Evolutionary conservation across 2,329 filamentous ascomycete genomes (phyloP), one percentile per base, ranked within the genome.

Genomic region (Xylariaceae sp.): DNA sequence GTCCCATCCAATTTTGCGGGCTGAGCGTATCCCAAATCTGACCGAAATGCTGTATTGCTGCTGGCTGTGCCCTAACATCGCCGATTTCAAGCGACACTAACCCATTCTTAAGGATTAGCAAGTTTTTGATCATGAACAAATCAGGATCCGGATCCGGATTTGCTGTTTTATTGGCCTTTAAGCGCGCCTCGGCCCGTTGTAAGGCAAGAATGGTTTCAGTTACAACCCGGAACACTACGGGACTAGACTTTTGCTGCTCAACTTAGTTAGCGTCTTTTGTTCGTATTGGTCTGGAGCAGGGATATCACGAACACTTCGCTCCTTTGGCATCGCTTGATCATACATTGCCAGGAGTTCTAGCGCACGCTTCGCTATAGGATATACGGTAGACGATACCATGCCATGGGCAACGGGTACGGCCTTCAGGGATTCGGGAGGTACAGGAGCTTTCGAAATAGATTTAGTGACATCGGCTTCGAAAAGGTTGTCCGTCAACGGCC

Each of bases 11-110:
- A 59, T 81, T 82, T 55, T 81, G 77, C 2, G 76, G 80, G 63
- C 76, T 85, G 10, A 87, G 76, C 0, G 82, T 82, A 45, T 85
- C 82, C 83, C 84, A 87, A 33, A 87, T 86, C 57, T 82, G 82
- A 13, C 78, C 74, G 64, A 87, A 86, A 64, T 87, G 83, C 62
- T 86, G 82, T 75, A 83, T 79, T 4, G 76, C 74, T 13, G 74
- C 69, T 6, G 73, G 71, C 37, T 81, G 77, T 50, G 80, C 81
- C 54, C 83, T 76, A 13, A 85, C 80, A 60, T 86, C 83, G 45
- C 83, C 92, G 61, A 99, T 97, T 74, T 99, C 94, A 57, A 99
- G 92, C 8, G 92, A 92, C 21, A 99, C 86, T 45, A 99, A 89
- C 70, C 97, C 91, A 69, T 97, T 95, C 73, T 97, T 97, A 45